A percentile compares a stretch with the other conserved stretches of the same genome.
phyloP scores from a whole-genome alignment of 2,329 filamentous ascomycete genomes.

The Pseudogymnoascus verrucosus region DNA sequence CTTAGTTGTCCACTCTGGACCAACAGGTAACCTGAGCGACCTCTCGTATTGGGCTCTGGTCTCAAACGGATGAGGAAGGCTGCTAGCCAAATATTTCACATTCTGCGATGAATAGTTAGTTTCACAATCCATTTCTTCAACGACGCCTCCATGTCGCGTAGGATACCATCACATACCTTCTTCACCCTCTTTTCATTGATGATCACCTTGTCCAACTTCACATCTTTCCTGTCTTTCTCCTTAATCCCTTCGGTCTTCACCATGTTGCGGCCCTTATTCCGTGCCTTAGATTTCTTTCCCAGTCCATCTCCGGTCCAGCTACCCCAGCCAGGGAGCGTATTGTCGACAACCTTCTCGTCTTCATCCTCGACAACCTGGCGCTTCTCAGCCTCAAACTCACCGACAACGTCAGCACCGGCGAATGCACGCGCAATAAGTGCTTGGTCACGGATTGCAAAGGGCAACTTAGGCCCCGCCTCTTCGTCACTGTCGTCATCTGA shows the following conservation, averaged over 20 bases:
- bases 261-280: conserved; percentile 53
- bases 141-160: neutral
- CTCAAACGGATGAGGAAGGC: conserved; percentile 86
- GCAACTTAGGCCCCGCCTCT: conserved; percentile 44
- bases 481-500: conserved; percentile 30
- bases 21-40: conserved; percentile 75
- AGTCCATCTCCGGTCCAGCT: conserved; percentile 82
- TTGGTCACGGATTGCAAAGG: conserved; percentile 50
- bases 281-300: conserved; percentile 58
- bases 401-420: conserved; percentile 75
- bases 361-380: conserved; percentile 62
- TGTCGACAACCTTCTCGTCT: conserved; percentile 73
- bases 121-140: neutral
- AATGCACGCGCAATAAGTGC: conserved; percentile 76
- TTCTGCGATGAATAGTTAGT: conserved; percentile 44
- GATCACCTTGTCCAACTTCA: conserved; percentile 75
- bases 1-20: conserved; percentile 95
- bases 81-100: conserved; percentile 74
- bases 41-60: conserved; percentile 83
- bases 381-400: conserved; percentile 77
- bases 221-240: conserved; percentile 70
- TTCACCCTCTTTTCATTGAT: conserved; percentile 85
- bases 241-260: conserved; percentile 66
- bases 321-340: conserved; percentile 90
- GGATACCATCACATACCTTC: conserved; percentile 51